Percentiles rank a stretch among this genome's conserved stretches.
Conservation (phyloP, 1,284 basidiomycete genomes). For the Kalmanozyma brasiliensis region DNA sequence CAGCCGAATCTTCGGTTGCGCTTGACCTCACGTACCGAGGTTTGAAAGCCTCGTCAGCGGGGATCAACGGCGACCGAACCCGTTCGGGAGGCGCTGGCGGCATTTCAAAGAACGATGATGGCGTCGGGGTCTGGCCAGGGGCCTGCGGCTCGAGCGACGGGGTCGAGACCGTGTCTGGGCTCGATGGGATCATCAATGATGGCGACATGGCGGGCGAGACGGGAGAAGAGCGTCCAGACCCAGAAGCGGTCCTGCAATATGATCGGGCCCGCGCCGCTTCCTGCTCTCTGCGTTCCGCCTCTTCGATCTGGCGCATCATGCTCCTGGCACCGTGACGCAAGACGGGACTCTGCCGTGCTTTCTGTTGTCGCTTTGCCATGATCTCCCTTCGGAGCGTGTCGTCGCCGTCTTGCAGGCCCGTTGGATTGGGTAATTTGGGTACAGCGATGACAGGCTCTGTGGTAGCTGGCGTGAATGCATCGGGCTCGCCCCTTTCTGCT, state of each 20-base stretch:
- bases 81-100: conserved; percentile 17
- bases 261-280: conserved; percentile 22
- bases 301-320: conserved; percentile 50
- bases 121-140: not conserved
- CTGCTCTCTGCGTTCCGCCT: conserved; percentile 33
- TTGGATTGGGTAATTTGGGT: conserved; percentile 12
- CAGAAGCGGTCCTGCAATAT: conserved; percentile 2
- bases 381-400: conserved; percentile 33
- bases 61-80: conserved; percentile 38
- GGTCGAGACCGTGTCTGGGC: conserved; percentile 21
- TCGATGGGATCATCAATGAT: conserved; percentile 18
- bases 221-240: conserved; percentile 28
- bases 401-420: conserved; percentile 28
- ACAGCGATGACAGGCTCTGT: not conserved
- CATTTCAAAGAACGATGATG: conserved; percentile 26
- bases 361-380: conserved; percentile 22
- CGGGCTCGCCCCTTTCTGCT: conserved; percentile 7
- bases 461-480: not conserved
- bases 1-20: conserved; percentile 3
- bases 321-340: conserved; percentile 37
- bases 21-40: conserved; percentile 6
- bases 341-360: conserved; percentile 29
- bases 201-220: conserved; percentile 21
- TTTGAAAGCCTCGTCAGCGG: conserved; percentile 10
- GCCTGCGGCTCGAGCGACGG: conserved; percentile 15